Base-by-base conservation (phyloP, 2,329 filamentous ascomycete genomes). In the Colletotrichum incanum region DNA sequence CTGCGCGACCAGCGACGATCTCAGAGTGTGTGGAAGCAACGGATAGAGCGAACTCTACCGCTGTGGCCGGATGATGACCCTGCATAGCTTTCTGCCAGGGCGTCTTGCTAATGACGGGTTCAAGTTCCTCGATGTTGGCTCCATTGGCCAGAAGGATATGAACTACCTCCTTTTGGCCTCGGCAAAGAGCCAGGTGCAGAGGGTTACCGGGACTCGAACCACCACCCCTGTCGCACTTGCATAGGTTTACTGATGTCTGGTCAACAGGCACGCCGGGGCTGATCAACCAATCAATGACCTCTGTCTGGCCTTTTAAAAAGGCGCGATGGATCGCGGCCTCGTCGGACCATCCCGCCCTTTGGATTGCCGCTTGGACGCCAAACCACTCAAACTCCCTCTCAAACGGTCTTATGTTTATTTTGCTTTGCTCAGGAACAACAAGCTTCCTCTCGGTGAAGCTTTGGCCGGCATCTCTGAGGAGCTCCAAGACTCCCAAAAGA, bases 111-210 rank as follows among this genome's bases (percentile, higher is more conserved):
- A 7, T 1, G 43, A 59, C 18, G 8, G 5, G 23, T 4, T 28
- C 9, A 20, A 56, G 12, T 28, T 59, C 37, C 4, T 26, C 8
- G 16, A 41, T 31, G 2, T 26, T 12, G 26, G 39, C 55, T 3
- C 50, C 62, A 16, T 56, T 34, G 14, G n/a, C 31, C 28, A 49
- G 45, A 23, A 63, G 47, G 28, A 52, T 49, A 20, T 63, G 47
- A 14, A n/a, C 60, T 6, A 20, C 47, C 16, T 39, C 60, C 28
- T 39, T 18, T 31, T 41, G n/a, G 9, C 34, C 31, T 12, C 20
- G 31, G 26, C 60, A 63, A 52, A 63, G 31, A 11, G 60, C 60
- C 16, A 52, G 18, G 34, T 54, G 60, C n/a, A 63, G 34, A 18
- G 60, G 60, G 34, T 11, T 56, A 2, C 20, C 5, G 28, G 5